Conservation (phyloP, 2,329 filamentous ascomycete genomes). For the Aureobasidium subglaciale region DNA sequence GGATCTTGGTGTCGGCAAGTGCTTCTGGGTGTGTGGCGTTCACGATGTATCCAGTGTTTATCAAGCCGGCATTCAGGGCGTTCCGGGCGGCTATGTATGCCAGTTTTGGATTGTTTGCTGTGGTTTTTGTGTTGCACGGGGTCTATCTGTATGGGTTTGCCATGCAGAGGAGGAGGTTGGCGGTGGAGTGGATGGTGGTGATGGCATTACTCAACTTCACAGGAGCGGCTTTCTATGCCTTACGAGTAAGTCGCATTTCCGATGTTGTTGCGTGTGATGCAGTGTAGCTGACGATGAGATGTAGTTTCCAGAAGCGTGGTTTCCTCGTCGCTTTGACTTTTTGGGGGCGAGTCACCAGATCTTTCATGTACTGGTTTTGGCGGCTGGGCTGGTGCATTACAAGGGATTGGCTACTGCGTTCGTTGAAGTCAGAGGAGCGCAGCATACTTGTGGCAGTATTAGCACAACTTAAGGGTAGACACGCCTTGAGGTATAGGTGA, state of each 20-base stretch:
- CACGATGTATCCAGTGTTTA: constrained; percentile 17
- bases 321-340: constrained; percentile 17
- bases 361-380: constrained; percentile 19
- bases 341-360: constrained; percentile 20
- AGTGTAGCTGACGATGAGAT: not conserved
- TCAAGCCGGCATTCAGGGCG: constrained; percentile 14
- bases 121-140: constrained; percentile 17
- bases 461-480: not conserved
- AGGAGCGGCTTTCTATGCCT: constrained; percentile 16
- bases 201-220: constrained; percentile 16
- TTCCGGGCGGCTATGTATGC: constrained; percentile 18
- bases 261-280: not conserved
- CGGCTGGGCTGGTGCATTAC: constrained; percentile 17
- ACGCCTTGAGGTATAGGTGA: not conserved
- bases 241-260: constrained; percentile 9
- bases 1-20: constrained; percentile 16
- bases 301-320: constrained; percentile 18
- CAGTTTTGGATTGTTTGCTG: constrained; percentile 16
- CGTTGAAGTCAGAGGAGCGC: not conserved
- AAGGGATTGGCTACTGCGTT: constrained; percentile 15
- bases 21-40: constrained; percentile 17
- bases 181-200: constrained; percentile 17
- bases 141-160: constrained; percentile 17
- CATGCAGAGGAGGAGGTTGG: constrained; percentile 14
- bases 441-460: not conserved